phyloP scores from a whole-genome alignment of 495 filamentous ascomycete species.

The Umbilicaria muhlenbergii region DNA sequence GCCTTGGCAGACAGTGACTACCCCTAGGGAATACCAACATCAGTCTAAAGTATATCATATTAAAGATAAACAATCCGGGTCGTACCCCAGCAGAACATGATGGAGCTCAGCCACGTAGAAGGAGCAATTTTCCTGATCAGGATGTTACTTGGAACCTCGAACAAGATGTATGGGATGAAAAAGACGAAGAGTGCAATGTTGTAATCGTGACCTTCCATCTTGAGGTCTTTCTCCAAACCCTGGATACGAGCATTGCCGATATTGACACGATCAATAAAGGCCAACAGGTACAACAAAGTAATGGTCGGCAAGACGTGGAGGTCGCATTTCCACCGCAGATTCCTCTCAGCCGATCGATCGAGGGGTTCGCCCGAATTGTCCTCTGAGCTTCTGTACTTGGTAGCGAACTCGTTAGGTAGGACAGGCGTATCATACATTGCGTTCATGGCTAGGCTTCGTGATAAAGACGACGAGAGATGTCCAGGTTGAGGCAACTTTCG shows the following conservation, averaged over 20 bases:
- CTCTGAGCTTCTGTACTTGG: conserved; percentile 1
- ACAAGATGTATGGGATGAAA: conserved; percentile 50
- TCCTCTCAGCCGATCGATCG: conserved; percentile 18
- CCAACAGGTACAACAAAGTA: conserved; percentile 23
- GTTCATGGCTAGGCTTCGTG: too few relatives aligned
- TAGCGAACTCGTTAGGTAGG: not conserved
- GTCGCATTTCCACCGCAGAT: conserved; percentile 24
- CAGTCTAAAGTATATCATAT: too few relatives aligned
- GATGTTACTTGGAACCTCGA: conserved; percentile 51
- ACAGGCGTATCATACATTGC: conserved; percentile 1
- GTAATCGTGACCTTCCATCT: conserved; percentile 37
- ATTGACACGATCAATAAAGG: conserved; percentile 37
- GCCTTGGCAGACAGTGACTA: conserved; percentile 42
- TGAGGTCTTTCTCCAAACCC: conserved; percentile 41
- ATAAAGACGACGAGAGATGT: too few relatives aligned
- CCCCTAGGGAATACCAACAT: conserved; percentile 10
- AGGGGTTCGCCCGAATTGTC: conserved; percentile 1
- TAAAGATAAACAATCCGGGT: not conserved
- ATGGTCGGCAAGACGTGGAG: conserved; percentile 25
- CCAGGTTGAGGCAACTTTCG: too few relatives aligned
- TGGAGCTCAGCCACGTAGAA: conserved; percentile 34
- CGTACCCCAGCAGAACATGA: conserved; percentile 40
- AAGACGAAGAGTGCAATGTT: conserved; percentile 50
- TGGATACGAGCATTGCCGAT: conserved; percentile 49
- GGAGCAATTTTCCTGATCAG: conserved; percentile 50